Base-by-base conservation (phyloP, 345 rosid genomes). In the Psidium friedrichsthalianum region DNA sequence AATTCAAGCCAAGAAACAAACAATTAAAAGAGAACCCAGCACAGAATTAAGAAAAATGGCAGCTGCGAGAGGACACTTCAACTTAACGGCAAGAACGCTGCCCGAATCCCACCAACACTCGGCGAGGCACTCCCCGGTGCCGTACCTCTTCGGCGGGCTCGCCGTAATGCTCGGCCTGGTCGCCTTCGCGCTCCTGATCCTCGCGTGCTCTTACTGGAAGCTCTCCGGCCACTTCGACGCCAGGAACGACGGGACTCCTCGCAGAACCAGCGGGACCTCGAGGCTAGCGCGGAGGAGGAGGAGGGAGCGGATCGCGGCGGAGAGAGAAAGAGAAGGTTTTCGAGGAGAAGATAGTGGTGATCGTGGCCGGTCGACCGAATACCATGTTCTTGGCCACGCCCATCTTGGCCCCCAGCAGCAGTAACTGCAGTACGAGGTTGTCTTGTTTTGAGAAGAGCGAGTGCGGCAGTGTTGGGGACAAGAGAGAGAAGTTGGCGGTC, bases 121-220 rank as follows among this genome's bases (percentile, higher is more conserved):
- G 4, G 92, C 98, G 29, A 93, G 98, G 98, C 98, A 97, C 89
- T 97, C 99, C 58, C 99, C 99, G 2, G 96, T 97, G 53, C 98
- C 99, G 0, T 97, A 95, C 89, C 89, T 97, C 56, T 95, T 97
- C 64, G 99, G 99, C 21, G 99, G 99, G 25, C 86, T 97, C 42
- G 98, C 99, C 0, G 99, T 98, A 51, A 97, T 97, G 98, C 90
- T 97, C 6, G 98, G 98, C 69, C 91, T 97, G 82, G 95, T 95
- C 8, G 98, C 98, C 74, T 94, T 95, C 84, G 98, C 99, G 25
- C 96, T 97, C 53, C 83, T 95, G 10, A 91, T 95, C 86, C 98
- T 97, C 32, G 99, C 98, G 7, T 97, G 98, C 86, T 97, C 99
- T 51, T 95, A 94, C 88, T 95, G 98, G 99, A 95, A 92, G 85